A percentile compares a stretch with the other conserved stretches of the same genome.
Evolutionary conservation across 2,329 filamentous ascomycete genomes (phyloP).

Genomic region (Coniella vitis): DNA sequence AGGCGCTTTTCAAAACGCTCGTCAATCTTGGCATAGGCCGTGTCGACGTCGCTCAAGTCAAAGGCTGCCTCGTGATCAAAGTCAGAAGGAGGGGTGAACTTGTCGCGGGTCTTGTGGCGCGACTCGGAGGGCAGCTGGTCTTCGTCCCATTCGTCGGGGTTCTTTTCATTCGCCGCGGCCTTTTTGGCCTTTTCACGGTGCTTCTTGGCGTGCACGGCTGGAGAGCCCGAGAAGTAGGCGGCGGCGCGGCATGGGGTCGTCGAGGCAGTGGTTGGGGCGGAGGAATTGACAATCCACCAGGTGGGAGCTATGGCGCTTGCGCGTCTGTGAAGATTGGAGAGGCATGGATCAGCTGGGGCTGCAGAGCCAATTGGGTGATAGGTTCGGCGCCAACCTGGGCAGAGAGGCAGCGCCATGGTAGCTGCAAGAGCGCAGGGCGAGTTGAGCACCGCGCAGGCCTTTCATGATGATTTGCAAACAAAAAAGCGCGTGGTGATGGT

Average conservation of each 20-base stretch:
- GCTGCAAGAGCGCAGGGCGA: conserved; percentile 5
- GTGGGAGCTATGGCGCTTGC: neutral
- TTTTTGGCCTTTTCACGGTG: conserved; percentile 7
- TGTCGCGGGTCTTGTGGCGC: conserved; percentile 12
- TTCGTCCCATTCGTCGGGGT: conserved; percentile 1
- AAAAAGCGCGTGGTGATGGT: neutral
- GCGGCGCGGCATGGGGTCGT: neutral
- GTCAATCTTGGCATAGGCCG: conserved; percentile 14
- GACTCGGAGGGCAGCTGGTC: conserved; percentile 4
- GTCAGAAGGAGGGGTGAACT: neutral
- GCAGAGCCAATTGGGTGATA: neutral
- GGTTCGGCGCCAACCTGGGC: neutral
- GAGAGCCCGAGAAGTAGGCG: conserved; percentile 12
- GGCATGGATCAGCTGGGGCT: neutral
- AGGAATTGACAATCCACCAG: neutral
- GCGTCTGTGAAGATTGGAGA: neutral
- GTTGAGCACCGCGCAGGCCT: conserved; percentile 9
- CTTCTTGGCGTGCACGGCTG: conserved; percentile 9
- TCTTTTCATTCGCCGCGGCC: neutral
- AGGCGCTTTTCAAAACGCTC: conserved; percentile 34
- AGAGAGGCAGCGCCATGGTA: neutral
- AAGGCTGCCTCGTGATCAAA: conserved; percentile 23
- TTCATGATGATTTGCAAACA: conserved; percentile 6
- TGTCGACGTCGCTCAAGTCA: conserved; percentile 25
- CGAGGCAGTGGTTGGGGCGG: neutral